Evolutionary conservation across 2,329 filamentous ascomycete species (phyloP), one percentile per base, ranked within the genome.

Genomic region (Aspergillus proliferans): DNA sequence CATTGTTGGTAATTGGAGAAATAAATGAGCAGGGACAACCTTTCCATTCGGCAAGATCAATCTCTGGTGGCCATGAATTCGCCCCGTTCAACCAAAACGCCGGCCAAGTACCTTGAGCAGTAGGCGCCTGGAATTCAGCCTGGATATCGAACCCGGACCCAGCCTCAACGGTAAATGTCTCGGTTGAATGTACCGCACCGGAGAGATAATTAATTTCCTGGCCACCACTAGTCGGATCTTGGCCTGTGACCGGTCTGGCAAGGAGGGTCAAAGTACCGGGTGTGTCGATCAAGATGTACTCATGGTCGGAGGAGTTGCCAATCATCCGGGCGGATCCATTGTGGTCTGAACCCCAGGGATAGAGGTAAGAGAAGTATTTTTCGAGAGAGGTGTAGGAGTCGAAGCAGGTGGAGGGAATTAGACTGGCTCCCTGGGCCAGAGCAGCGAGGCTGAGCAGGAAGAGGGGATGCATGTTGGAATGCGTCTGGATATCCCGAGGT

Each of bases 11-110:
- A 22, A 22, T 22, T 22, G 22, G 22, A 4, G 22, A 50, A 15
- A 15, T 15, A 15, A 15, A 15, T 15, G 15, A 15, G 82, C 71
- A 4, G 66, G 69, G 3, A 15, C 30, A 24, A 48, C 79, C 79
- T 59, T 82, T 82, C 79, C 79, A 82, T 62, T 82, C 79, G 1
- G 79, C 79, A 64, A 82, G 71, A 58, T 82, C 79, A 48, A 82
- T 74, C 71, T 82, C 80, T 0, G 79, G 80, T 14, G 79, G 79
- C 79, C 80, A 82, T 0, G 72, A 69, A 41, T 77, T 59, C 0
- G 77, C 77, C 0, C 70, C 77, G 1, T 77, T 81, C 12, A 82
- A 63, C 79, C 79, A 82, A 56, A 82, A 82, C 0, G 79, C 79
- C 0, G 79, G 79, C 80, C 79, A 82, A 0, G 22, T 22, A 22